Base-by-base conservation (phyloP, 2,329 filamentous ascomycete species). In the Talaromyces marneffei region DNA sequence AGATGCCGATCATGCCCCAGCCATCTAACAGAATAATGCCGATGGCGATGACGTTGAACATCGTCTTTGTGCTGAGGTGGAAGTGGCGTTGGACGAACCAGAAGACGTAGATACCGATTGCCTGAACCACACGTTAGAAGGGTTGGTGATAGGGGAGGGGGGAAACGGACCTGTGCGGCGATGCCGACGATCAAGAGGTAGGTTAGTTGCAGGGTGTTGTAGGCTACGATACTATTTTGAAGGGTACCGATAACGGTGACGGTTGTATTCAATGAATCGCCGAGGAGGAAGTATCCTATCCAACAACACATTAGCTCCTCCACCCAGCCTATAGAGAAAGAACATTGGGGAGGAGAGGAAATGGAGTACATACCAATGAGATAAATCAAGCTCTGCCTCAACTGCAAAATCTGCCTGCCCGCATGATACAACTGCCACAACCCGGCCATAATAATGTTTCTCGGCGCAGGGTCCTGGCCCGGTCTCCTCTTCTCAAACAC, bases 181-280 rank as follows among this genome's bases (percentile, higher is more conserved):
- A 88, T 87, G 4, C 86, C 86, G 1, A 88, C 86, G 10, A 89
- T 83, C 25, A 88, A 75, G 8, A 89, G 80, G 67, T 89, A 89
- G 0, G 85, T 88, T 5, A 88, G 71, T 53, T 85, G 80, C 27
- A 89, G 75, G 0, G 85, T 86, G 67, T 87, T 85, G 72, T 88
- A 89, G 3, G 80, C 77, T 2, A 89, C 85, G 3, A 88, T 81
- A 37, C 79, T 78, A 65, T 88, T 88, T 68, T 89, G 87, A 4
- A 88, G 72, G 0, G 85, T 89, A 0, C 76, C 79, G 33, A 89
- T 85, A 23, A 89, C 85, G 0, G 87, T 89, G 4, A 88, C 84
- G 0, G 86, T 88, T 0, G 87, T 90, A 70, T 89, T 89, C 37
- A 89, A 77, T 1, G 83, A 86, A 71, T 89, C 87, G n/a, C 85